Percentiles rank a stretch among this genome's conserved stretches.
phyloP scores from a whole-genome alignment of 345 rosid species.

The Hypericum perforatum region DNA sequence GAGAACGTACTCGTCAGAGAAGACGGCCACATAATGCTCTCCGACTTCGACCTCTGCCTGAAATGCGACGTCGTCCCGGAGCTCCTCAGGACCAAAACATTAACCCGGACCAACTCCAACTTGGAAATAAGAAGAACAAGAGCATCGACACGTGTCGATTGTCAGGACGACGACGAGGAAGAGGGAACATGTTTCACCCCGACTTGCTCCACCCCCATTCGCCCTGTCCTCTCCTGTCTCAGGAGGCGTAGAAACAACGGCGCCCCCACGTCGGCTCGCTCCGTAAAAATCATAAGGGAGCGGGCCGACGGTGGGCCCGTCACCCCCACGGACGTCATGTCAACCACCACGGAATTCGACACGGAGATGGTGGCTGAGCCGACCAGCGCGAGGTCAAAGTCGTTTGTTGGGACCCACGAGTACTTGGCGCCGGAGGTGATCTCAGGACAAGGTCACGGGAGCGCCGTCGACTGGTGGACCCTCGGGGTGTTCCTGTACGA shows the following conservation, averaged over 20 bases:
- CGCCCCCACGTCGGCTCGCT: no score
- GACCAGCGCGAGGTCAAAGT: constrained; percentile 58
- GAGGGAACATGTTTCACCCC: constrained; percentile 37
- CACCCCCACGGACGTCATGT: neutral
- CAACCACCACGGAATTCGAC: constrained; percentile 3
- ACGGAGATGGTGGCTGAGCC: constrained; percentile 75
- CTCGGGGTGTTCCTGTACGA: constrained; percentile 78
- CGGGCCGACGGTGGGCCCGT: neutral
- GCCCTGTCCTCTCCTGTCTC: constrained; percentile 70
- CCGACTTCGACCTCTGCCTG: constrained; percentile 33
- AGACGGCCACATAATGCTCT: constrained; percentile 28
- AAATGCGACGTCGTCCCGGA: constrained; percentile 82
- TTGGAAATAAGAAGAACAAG: constrained; percentile 12
- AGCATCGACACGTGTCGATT: neutral
- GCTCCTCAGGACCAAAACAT: constrained; percentile 29
- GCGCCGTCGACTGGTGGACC: constrained; percentile 98
- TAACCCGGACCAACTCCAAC: neutral
- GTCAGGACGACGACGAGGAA: neutral
- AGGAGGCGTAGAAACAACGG: constrained; percentile 27
- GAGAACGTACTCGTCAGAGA: constrained; percentile 26
- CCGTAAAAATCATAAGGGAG: constrained; percentile 43
- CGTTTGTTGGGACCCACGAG: constrained; percentile 93
- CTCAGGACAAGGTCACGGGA: constrained; percentile 94
- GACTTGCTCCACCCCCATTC: constrained; percentile 47
- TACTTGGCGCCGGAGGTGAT: constrained; percentile 93